Conservation (phyloP, 306 rosid genomes). For the Cucurbita ficifolia region DNA sequence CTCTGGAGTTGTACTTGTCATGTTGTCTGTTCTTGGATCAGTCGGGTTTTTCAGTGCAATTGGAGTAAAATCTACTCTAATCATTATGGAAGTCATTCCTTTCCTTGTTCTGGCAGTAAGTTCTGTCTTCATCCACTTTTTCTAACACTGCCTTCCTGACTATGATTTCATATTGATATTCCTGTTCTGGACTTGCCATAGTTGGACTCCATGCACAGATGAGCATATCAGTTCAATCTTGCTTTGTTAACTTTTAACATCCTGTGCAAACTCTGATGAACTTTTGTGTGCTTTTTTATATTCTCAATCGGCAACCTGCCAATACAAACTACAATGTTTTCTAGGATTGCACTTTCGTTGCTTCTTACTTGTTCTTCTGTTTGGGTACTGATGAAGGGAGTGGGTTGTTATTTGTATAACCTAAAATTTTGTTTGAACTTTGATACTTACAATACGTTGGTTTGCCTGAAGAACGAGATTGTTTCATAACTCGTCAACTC, state of each 20-base stretch:
- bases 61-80: conserved; percentile 86
- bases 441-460: neutral
- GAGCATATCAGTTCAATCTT: neutral
- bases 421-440: neutral
- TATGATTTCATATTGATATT: neutral
- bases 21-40: conserved; percentile 92
- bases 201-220: neutral
- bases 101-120: conserved; percentile 98
- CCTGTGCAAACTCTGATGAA: neutral
- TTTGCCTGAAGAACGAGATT: neutral
- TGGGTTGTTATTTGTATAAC: neutral
- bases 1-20: conserved; percentile 78
- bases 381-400: neutral
- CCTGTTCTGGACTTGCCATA: neutral
- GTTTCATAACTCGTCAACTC: neutral
- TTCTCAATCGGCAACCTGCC: neutral
- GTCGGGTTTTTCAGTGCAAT: conserved; percentile 84
- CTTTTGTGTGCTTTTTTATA: neutral
- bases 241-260: no score
- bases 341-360: neutral
- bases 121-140: conserved; percentile 13
- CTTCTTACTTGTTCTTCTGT: neutral
- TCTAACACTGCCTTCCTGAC: neutral
- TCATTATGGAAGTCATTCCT: conserved; percentile 98
- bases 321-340: neutral